Conservation (phyloP, 352 stramenopile genomes). For the Globisporangium spinosum region DNA sequence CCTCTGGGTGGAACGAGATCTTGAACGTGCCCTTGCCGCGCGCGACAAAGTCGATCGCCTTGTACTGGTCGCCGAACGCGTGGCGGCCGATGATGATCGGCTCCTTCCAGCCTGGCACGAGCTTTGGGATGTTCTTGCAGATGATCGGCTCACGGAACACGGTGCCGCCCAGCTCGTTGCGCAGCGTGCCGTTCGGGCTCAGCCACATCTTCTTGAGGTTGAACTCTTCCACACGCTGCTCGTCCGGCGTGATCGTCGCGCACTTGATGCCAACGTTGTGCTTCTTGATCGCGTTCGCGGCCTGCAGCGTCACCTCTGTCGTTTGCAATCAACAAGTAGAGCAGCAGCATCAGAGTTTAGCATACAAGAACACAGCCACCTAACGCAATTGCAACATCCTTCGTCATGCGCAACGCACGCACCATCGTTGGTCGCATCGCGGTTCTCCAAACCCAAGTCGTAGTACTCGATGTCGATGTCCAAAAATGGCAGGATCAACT, state of each 20-base stretch:
- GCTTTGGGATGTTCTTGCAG: constrained; percentile 79
- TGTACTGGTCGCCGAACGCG: constrained; percentile 89
- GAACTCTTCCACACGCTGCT: constrained; percentile 80
- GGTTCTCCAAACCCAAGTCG: constrained; percentile 74
- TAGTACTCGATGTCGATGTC: constrained; percentile 87
- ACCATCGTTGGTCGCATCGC: constrained; percentile 79
- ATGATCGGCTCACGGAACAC: constrained; percentile 90
- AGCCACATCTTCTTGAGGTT: constrained; percentile 85
- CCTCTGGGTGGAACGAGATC: constrained; percentile 67
- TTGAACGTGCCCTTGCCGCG: constrained; percentile 69
- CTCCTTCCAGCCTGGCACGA: constrained; percentile 86
- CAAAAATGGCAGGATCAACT: constrained; percentile 80
- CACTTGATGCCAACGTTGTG: constrained; percentile 88
- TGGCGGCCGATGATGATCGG: constrained; percentile 86
- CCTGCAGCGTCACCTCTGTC: constrained; percentile 71
- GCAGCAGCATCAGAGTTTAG: not conserved
- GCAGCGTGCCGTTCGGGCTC: constrained; percentile 83
- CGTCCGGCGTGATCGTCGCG: constrained; percentile 87
- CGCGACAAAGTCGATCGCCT: constrained; percentile 79
- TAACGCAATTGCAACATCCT: not conserved
- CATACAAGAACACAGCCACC: not conserved
- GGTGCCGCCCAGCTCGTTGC: constrained; percentile 82
- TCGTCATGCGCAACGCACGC: not conserved
- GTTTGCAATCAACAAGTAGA: not conserved
- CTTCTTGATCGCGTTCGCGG: constrained; percentile 70